These are phyloP conservation scores for Auriscalpium vulgare DNA, from an alignment of 768 basidiomycete genomes.

Conservation along the genomic window DNA sequence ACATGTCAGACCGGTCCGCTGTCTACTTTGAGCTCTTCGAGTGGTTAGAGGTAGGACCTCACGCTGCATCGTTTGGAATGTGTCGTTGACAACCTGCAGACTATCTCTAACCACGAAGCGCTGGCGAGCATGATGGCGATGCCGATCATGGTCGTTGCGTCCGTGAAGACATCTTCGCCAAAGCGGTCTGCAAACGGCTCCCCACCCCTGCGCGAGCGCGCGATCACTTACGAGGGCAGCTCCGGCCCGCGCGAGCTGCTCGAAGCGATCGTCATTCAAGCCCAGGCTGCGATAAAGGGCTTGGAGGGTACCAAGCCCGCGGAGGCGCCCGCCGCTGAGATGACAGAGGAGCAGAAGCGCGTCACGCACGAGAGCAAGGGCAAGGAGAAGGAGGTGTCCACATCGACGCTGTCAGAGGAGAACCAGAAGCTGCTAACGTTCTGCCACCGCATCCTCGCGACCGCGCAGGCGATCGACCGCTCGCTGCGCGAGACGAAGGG, in stretches of 20 bases:
- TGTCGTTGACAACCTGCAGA: slow-evolving; percentile 37
- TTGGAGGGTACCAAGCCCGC: slow-evolving; percentile 59
- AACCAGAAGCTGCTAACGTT: slow-evolving; percentile 72
- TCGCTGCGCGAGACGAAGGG: slow-evolving; percentile 88
- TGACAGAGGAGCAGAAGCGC: slow-evolving; percentile 87
- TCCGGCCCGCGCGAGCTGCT: slow-evolving; percentile 86
- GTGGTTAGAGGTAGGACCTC: slow-evolving; percentile 72
- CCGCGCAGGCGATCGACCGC: slow-evolving; percentile 79
- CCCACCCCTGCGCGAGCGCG: slow-evolving; percentile 64
- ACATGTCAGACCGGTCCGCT: slow-evolving; percentile 83
- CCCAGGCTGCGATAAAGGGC: slow-evolving; percentile 85
- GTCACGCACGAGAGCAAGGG: slow-evolving; percentile 63
- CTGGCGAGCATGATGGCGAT: slow-evolving; percentile 94
- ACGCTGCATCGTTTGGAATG: slow-evolving; percentile 2
- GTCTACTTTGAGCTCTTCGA: slow-evolving; percentile 86
- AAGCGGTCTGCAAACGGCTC: slow-evolving; percentile 41
- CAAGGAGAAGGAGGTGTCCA: slow-evolving; percentile 51
- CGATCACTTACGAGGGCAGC: slow-evolving; percentile 84
- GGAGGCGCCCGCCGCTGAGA: slow-evolving; percentile 40
- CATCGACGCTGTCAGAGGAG: slow-evolving; percentile 50
- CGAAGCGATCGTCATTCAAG: slow-evolving; percentile 88
- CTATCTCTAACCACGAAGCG: slow-evolving; percentile 88
- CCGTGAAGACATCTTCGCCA: slow-evolving; percentile 54
- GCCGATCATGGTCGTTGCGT: slow-evolving; percentile 85
- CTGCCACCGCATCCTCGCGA: slow-evolving; percentile 78